Evolutionary conservation across 2,329 filamentous ascomycete genomes (phyloP).

Genomic region (Fusarium clavum): DNA sequence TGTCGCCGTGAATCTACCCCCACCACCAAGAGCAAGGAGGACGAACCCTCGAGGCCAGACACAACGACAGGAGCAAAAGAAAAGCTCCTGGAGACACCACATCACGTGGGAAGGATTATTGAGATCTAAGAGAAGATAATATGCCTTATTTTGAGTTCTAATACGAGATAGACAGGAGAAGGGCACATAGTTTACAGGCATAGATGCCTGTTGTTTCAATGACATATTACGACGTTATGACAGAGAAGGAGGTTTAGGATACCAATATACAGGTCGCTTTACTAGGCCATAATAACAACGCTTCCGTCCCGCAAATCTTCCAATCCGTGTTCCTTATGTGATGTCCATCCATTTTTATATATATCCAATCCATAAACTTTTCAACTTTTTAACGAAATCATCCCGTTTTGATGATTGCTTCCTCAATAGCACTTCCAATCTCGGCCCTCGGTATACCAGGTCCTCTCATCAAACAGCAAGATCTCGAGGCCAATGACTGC

Average conservation of each 20-base stretch:
- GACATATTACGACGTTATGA: slow-evolving; percentile 44
- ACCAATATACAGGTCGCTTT: slow-evolving; percentile 37
- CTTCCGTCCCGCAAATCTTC: slow-evolving; percentile 4
- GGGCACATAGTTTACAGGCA: slow-evolving; percentile 1
- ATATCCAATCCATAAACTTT: not conserved
- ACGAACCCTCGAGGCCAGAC: not conserved
- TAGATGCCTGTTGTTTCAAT: slow-evolving; percentile 12
- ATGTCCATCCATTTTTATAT: not conserved
- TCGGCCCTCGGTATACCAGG: slow-evolving; percentile 44
- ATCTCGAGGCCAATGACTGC: slow-evolving; percentile 31
- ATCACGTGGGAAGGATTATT: slow-evolving; percentile 44
- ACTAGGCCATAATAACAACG: slow-evolving; percentile 24
- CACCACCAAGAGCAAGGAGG: slow-evolving; percentile 15
- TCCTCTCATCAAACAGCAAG: slow-evolving; percentile 42
- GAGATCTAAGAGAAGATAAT: slow-evolving; percentile 41
- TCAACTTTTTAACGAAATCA: not conserved
- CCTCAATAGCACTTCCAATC: slow-evolving; percentile 45
- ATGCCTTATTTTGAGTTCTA: not conserved
- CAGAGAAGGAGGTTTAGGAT: slow-evolving; percentile 31
- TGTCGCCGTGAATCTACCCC: slow-evolving; percentile 33
- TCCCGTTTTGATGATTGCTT: slow-evolving; percentile 30
- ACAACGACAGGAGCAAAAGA: slow-evolving; percentile 19
- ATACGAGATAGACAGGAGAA: not conserved
- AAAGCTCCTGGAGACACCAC: slow-evolving; percentile 29
- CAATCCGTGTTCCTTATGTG: not conserved